Evolutionary conservation across 2,329 filamentous ascomycete genomes (phyloP).

Genomic region (Chalaropsis thielavioides): DNA sequence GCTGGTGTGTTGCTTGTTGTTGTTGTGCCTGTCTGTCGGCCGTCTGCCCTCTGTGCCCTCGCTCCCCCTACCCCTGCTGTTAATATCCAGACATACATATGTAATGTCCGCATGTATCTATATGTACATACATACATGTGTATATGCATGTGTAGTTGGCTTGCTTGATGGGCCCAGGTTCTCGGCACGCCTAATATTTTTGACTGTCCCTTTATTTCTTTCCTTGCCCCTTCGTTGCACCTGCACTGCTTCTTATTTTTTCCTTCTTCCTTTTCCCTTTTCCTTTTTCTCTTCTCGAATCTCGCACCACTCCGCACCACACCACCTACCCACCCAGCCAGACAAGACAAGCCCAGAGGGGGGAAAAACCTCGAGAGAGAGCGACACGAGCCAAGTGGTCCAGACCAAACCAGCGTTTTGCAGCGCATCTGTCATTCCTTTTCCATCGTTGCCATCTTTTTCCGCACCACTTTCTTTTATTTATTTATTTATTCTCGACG

Average conservation of each 20-base stretch:
- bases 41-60: no score
- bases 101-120: neutral
- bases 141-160: neutral
- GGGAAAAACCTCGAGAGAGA: neutral
- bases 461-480: neutral
- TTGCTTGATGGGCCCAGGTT: neutral
- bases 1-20: no score
- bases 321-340: neutral
- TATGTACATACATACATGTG: no score
- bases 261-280: neutral
- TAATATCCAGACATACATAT: no score
- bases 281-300: neutral
- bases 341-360: neutral
- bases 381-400: neutral
- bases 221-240: neutral
- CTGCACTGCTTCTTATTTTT: neutral
- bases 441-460: neutral
- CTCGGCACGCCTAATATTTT: neutral
- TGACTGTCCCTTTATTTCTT: neutral
- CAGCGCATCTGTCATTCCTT: neutral
- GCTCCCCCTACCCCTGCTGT: no score
- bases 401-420: neutral
- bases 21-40: no score
- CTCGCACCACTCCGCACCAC: neutral
- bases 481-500: neutral